Base-by-base conservation (phyloP, 1,139 yeast genomes). In the Kluyveromyces sp. region DNA sequence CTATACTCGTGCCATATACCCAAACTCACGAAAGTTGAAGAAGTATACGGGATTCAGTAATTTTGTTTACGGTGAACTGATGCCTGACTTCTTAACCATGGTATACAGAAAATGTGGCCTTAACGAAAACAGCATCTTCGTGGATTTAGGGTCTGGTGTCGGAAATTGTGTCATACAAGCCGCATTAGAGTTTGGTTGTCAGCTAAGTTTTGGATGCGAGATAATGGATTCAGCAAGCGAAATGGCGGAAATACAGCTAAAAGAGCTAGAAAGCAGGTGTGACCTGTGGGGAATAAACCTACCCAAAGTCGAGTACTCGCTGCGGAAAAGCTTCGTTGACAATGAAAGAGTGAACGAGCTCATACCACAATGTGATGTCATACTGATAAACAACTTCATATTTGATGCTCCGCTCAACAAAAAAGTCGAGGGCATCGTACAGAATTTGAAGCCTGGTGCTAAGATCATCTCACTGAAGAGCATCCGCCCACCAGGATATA, bases 141-240 rank as follows among this genome's bases (percentile, higher is more conserved):
- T 88, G 49, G 96, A 85, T 63, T 69, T 89, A 32, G 97, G 96
- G 0, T 86, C 95, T 0, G 96, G 96, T 4, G 96, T 89, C 3
- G 97, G 96, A 0, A 88, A 88, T 58, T 86, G 96, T 44, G 83
- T 85, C 0, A 73, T 88, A 41, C 96, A 88, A 61, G 95, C 96
- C 0, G 88, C 96, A 0, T 65, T 88, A 25, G 95, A 88, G 56
- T 80, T 78, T 60, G 95, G 96, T 1, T 85, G 89, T 47, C 69
- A 70, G 41, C 17, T 55, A 16, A 80, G 94, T 61, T 87, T 86
- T 56, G 97, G 97, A 0, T 85, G 94, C 63, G 97, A 89, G 59
- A 73, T 89, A 37, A 88, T 87, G 95, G 74, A 74, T 26, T 82
- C 82, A 53, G 95, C 96, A 0, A 82, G 92, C 3, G 67, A 70